phyloP scores from a whole-genome alignment of 1,284 basidiomycete genomes.

The Tremellales sp. region DNA sequence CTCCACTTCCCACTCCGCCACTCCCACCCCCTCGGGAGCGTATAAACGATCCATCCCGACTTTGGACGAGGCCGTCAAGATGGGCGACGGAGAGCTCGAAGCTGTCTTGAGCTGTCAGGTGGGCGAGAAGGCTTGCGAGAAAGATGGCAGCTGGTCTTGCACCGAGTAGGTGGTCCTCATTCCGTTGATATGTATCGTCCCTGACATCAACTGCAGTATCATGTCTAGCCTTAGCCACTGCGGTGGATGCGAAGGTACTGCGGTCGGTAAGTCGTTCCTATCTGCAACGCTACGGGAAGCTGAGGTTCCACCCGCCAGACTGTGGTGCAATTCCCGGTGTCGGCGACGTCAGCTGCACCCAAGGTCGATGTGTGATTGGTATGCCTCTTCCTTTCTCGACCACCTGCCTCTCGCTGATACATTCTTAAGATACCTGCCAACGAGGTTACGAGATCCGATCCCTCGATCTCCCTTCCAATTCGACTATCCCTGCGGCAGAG shows the following conservation, averaged over 20 bases:
- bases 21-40: not conserved
- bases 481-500: not conserved
- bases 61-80: conserved; percentile 13
- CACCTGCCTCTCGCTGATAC: no score
- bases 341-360: conserved; percentile 20
- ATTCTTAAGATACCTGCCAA: conserved; percentile 22
- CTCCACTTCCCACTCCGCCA: conserved; percentile 1
- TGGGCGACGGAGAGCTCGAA: conserved; percentile 9
- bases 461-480: not conserved
- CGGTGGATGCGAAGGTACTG: conserved; percentile 22
- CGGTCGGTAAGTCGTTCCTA: conserved; percentile 18
- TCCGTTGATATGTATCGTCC: not conserved
- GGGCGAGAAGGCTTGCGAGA: conserved; percentile 22
- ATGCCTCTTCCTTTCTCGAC: no score
- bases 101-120: conserved; percentile 11
- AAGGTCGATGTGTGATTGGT: conserved; percentile 27
- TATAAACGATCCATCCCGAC: conserved; percentile 3
- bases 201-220: conserved; percentile 7
- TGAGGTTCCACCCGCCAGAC: conserved; percentile 11
- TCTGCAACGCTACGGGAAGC: not conserved
- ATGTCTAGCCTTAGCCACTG: conserved; percentile 19
- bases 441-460: conserved; percentile 16
- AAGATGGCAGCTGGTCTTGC: conserved; percentile 15
- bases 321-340: conserved; percentile 22
- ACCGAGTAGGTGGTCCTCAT: conserved; percentile 14